phyloP scores from a whole-genome alignment of 2,329 filamentous ascomycete genomes.

The Venturia effusa region DNA sequence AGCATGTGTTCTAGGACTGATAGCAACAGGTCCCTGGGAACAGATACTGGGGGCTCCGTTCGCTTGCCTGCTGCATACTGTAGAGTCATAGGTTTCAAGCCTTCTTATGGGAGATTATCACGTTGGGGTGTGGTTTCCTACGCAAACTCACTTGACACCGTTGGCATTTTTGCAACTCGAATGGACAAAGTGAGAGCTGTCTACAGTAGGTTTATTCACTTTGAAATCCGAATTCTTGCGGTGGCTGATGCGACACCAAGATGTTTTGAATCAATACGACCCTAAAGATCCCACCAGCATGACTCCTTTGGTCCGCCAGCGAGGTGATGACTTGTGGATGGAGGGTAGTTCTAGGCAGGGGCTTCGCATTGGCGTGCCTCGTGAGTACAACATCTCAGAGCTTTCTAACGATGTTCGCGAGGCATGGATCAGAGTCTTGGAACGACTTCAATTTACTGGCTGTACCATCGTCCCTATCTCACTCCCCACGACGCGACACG shows the following conservation, averaged over 20 bases:
- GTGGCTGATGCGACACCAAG: neutral
- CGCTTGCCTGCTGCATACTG: conserved; percentile 81
- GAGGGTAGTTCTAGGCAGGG: neutral
- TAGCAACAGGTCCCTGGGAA: conserved; percentile 60
- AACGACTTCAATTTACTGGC: conserved; percentile 50
- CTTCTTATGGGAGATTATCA: conserved; percentile 79
- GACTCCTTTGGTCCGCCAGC: conserved; percentile 41
- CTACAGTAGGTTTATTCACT: neutral
- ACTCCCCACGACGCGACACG: conserved; percentile 72
- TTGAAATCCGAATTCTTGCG: too few species aligned
- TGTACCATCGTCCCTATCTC: conserved; percentile 65
- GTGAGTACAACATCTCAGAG: conserved; percentile 82
- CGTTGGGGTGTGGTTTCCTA: conserved; percentile 82
- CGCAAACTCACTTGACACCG: conserved; percentile 85
- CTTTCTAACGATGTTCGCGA: conserved; percentile 57
- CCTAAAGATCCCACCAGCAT: conserved; percentile 65
- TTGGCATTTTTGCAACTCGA: conserved; percentile 56
- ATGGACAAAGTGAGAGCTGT: neutral
- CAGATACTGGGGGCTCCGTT: conserved; percentile 86
- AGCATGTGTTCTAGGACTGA: conserved; percentile 6
- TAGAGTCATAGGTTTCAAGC: conserved; percentile 76
- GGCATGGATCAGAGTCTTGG: conserved; percentile 57
- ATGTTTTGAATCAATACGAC: conserved; percentile 48
- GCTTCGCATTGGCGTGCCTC: conserved; percentile 42
- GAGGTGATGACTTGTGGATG: conserved; percentile 16